A percentile compares a stretch with the other conserved stretches of the same genome.
These are phyloP conservation scores for Isoetes engelmannii DNA, from an alignment of 83 land plant genomes.

Conservation along the genomic window DNA sequence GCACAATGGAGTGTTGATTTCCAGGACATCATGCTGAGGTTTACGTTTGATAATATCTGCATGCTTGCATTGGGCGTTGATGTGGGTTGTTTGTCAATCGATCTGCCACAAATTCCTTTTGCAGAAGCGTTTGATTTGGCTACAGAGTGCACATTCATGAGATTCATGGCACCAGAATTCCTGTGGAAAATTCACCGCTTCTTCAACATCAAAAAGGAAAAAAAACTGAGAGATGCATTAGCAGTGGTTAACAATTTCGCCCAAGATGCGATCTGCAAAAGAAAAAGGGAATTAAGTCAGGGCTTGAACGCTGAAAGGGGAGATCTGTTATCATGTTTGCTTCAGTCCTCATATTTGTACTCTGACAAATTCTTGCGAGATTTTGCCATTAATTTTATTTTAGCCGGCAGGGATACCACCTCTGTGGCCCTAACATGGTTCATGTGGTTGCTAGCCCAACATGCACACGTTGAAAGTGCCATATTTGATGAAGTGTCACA, in stretches of 20 bases:
- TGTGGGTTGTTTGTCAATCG: conserved; percentile 4
- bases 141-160: conserved; percentile 8
- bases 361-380: conserved; percentile 22
- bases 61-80: conserved; percentile 13
- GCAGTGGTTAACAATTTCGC: conserved; percentile 24
- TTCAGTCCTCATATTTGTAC: conserved; percentile 14
- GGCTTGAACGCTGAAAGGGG: conserved; percentile 8
- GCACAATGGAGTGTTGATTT: conserved; percentile 14
- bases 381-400: conserved; percentile 11
- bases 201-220: conserved; percentile 20
- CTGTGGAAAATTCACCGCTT: conserved; percentile 27
- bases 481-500: conserved; percentile 17
- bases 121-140: conserved; percentile 27
- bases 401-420: conserved; percentile 35
- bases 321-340: conserved; percentile 32
- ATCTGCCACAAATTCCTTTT: conserved; percentile 25
- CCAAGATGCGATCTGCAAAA: conserved; percentile 15
- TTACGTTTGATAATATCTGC: conserved; percentile 21
- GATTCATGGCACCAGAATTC: conserved; percentile 23
- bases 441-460: conserved; percentile 30
- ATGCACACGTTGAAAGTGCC: conserved; percentile 26
- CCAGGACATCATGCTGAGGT: conserved; percentile 22
- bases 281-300: conserved; percentile 11
- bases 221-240: conserved; percentile 3
- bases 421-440: conserved; percentile 31